Evolutionary conservation across 2,329 filamentous ascomycete species (phyloP).

Genomic region (Orbilia blumenaviensis): DNA sequence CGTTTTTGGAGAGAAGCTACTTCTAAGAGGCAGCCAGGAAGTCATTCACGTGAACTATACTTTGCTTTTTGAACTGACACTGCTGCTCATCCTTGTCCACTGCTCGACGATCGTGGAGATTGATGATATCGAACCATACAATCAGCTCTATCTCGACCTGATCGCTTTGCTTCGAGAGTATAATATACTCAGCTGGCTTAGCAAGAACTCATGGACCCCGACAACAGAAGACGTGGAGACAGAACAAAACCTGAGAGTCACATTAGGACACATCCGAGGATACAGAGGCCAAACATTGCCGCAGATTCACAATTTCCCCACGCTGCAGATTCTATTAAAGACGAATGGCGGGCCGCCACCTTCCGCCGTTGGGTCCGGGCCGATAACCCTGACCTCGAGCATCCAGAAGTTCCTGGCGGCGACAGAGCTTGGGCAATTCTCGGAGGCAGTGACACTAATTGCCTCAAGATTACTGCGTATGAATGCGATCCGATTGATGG

Average conservation of each 20-base stretch:
- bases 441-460: conserved; percentile 60
- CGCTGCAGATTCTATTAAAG: conserved; percentile 63
- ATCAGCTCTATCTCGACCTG: conserved; percentile 73
- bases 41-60: conserved; percentile 76
- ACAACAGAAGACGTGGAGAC: conserved; percentile 58
- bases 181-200: conserved; percentile 77
- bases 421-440: conserved; percentile 58
- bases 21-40: conserved; percentile 81
- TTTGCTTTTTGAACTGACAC: conserved; percentile 81
- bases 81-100: conserved; percentile 69
- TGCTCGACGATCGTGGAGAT: conserved; percentile 78
- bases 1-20: conserved; percentile 77
- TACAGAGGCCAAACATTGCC: conserved; percentile 5
- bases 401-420: conserved; percentile 59
- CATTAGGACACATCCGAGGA: conserved; percentile 53
- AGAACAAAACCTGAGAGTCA: conserved; percentile 53
- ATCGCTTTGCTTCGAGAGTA: conserved; percentile 76
- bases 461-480: conserved; percentile 63
- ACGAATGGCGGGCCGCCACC: conserved; percentile 69
- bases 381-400: conserved; percentile 60
- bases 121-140: conserved; percentile 71
- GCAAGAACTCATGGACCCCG: conserved; percentile 67
- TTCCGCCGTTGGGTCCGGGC: conserved; percentile 68
- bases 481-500: conserved; percentile 64
- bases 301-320: conserved; percentile 55